phyloP scores from a whole-genome alignment of 345 rosid genomes.

The Populus alba region DNA sequence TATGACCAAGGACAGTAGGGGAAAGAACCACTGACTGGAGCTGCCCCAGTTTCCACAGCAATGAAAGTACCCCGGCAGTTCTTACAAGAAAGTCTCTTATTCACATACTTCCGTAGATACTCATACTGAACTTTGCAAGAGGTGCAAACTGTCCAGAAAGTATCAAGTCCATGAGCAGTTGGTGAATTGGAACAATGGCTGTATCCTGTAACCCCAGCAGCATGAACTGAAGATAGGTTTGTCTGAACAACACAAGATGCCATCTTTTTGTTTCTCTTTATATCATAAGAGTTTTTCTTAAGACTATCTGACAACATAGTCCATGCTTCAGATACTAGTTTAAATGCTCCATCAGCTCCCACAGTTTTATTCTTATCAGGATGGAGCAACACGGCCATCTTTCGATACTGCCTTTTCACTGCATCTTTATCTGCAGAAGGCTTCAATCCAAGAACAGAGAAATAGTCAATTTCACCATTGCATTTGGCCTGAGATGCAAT shows the following conservation, averaged over 20 bases:
- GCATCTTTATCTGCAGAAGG: constrained; percentile 82
- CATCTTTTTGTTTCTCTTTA: constrained; percentile 41
- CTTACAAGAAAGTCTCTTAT: constrained; percentile 95
- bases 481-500: constrained; percentile 64
- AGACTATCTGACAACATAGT: constrained; percentile 61
- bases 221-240: constrained; percentile 42
- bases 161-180: constrained; percentile 61
- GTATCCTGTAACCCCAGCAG: constrained; percentile 44
- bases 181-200: constrained; percentile 52
- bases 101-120: constrained; percentile 92
- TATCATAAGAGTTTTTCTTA: constrained; percentile 65
- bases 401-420: constrained; percentile 86
- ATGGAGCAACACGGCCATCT: constrained; percentile 89
- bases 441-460: constrained; percentile 83
- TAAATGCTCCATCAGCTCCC: constrained; percentile 98
- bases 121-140: constrained; percentile 98
- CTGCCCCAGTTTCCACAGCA: constrained; percentile 81
- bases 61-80: constrained; percentile 92
- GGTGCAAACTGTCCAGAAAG: constrained; percentile 98
- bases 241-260: constrained; percentile 37
- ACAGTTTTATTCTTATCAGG: constrained; percentile 91
- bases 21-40: constrained; percentile 74
- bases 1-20: constrained; percentile 62
- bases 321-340: constrained; percentile 95
- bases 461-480: constrained; percentile 72